Evolutionary conservation across 2,329 filamentous ascomycete species (phyloP).

Genomic region (Rhynchosporium graminicola): DNA sequence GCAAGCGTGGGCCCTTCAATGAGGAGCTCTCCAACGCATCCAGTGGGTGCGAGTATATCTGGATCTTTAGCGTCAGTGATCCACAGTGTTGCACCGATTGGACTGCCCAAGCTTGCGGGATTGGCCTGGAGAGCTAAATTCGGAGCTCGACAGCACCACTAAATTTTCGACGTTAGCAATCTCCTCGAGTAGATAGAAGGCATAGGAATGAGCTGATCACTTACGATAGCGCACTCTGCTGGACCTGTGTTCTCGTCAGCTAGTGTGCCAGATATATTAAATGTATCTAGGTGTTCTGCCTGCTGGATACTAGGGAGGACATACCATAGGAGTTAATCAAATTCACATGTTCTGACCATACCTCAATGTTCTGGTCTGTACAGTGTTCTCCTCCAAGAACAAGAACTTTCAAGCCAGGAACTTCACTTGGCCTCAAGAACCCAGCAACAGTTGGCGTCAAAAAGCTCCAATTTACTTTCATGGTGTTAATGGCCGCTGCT

Average conservation of each 20-base stretch:
- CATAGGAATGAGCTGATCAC: neutral
- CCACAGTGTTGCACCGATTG: conserved; percentile 37
- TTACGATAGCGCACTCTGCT: conserved; percentile 9
- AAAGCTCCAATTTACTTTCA: conserved; percentile 26
- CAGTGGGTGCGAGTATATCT: conserved; percentile 41
- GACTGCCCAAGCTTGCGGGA: conserved; percentile 6
- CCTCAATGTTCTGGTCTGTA: conserved; percentile 51
- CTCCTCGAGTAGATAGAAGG: too few relatives aligned
- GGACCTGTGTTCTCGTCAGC: neutral
- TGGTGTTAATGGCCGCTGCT: conserved; percentile 20
- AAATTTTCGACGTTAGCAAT: neutral
- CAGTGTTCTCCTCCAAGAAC: conserved; percentile 28
- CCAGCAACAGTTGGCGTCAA: conserved; percentile 31
- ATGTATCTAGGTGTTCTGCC: neutral
- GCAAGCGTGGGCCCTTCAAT: conserved; percentile 44
- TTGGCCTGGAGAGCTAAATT: neutral
- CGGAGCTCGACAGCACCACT: conserved; percentile 12
- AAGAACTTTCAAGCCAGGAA: conserved; percentile 33
- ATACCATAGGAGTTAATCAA: conserved; percentile 41
- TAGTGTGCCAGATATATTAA: neutral
- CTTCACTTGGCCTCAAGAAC: conserved; percentile 40
- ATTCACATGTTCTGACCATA: conserved; percentile 42
- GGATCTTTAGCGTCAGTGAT: conserved; percentile 45
- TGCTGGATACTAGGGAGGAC: neutral
- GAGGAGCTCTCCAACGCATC: conserved; percentile 43